A percentile compares a stretch with the other conserved stretches of the same genome.
Conservation (phyloP, 2,329 filamentous ascomycete genomes). For the Aspergillus caelatus region DNA sequence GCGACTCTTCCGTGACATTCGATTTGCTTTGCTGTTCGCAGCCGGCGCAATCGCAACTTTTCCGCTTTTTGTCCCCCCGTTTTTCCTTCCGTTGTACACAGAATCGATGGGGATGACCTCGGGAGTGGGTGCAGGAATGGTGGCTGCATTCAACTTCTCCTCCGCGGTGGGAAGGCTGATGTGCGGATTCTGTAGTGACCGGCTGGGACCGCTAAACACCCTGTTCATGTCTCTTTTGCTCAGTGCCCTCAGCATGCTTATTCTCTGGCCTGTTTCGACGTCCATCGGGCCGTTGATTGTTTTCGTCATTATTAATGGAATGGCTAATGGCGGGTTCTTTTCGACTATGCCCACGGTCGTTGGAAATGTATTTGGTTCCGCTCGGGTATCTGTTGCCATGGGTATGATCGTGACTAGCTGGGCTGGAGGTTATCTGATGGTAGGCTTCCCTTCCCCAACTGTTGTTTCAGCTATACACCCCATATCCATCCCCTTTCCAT, state of each 20-base stretch:
- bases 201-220: slow-evolving; percentile 59
- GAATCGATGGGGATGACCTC: slow-evolving; percentile 58
- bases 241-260: slow-evolving; percentile 61
- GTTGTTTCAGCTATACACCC: neutral
- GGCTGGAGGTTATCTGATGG: slow-evolving; percentile 64
- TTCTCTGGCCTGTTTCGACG: slow-evolving; percentile 63
- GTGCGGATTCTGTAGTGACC: slow-evolving; percentile 58
- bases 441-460: slow-evolving; percentile 32
- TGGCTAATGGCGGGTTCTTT: slow-evolving; percentile 66
- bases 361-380: slow-evolving; percentile 60
- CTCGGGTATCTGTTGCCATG: slow-evolving; percentile 59
- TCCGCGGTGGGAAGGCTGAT: slow-evolving; percentile 61
- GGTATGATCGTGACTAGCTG: slow-evolving; percentile 65
- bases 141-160: slow-evolving; percentile 64
- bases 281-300: slow-evolving; percentile 57
- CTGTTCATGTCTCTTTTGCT: slow-evolving; percentile 55
- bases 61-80: slow-evolving; percentile 63
- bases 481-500: neutral
- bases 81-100: slow-evolving; percentile 62
- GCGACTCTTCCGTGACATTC: slow-evolving; percentile 56
- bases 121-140: slow-evolving; percentile 57
- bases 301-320: slow-evolving; percentile 64
- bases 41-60: slow-evolving; percentile 61
- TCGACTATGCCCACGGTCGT: slow-evolving; percentile 66
- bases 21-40: slow-evolving; percentile 57